These are phyloP conservation scores for Saksenaea oblongispora DNA, from an alignment of 371 early-diverging fungal genomes.

Conservation along the genomic window DNA sequence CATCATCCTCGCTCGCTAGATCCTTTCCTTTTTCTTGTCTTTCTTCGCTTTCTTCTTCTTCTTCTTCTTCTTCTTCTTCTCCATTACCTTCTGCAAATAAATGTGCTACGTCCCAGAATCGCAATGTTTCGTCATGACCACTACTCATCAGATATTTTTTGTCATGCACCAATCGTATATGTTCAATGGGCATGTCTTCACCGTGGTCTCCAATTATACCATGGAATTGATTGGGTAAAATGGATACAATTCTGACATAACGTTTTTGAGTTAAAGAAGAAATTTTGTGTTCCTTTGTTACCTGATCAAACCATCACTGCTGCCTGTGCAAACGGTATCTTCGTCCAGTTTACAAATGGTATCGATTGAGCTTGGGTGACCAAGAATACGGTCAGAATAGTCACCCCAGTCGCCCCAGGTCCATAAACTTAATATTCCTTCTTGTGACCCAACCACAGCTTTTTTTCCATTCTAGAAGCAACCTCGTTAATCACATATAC, in stretches of 20 bases:
- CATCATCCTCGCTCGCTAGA: neutral
- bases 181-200: constrained; percentile 83
- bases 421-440: constrained; percentile 80
- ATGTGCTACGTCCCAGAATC: constrained; percentile 81
- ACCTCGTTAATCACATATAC: neutral
- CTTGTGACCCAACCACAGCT: constrained; percentile 87
- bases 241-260: constrained; percentile 61
- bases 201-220: constrained; percentile 89
- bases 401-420: constrained; percentile 90
- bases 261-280: constrained; percentile 2
- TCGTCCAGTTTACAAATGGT: constrained; percentile 81
- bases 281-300: constrained; percentile 11
- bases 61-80: constrained; percentile 50
- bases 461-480: constrained; percentile 64
- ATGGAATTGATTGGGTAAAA: constrained; percentile 86
- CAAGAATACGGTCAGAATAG: constrained; percentile 86
- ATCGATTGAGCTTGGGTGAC: constrained; percentile 89
- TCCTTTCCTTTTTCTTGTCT: constrained; percentile 17
- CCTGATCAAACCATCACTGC: constrained; percentile 88
- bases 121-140: constrained; percentile 83
- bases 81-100: constrained; percentile 49
- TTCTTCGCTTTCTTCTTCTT: constrained; percentile 24
- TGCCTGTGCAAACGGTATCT: constrained; percentile 82
- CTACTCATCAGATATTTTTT: constrained; percentile 71
- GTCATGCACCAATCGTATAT: constrained; percentile 65